Evolutionary conservation across 352 stramenopile species (phyloP).

Genomic region (Phytophthora hibernalis): DNA sequence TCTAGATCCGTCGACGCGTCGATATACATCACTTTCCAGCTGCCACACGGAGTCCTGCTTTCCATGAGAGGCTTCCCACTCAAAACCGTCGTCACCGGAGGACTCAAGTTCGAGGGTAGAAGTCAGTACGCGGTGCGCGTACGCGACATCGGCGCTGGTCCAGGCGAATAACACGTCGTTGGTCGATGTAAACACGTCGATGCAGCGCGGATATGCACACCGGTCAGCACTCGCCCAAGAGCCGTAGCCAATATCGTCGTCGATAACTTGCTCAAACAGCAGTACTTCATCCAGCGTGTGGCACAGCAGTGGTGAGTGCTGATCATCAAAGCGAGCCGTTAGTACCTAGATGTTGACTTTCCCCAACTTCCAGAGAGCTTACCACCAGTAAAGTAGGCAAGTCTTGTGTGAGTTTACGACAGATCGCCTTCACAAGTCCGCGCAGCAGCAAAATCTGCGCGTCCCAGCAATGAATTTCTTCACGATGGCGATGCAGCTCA

Average conservation of each 20-base stretch:
- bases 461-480: conserved; percentile 60
- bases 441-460: conserved; percentile 68
- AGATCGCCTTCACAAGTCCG: conserved; percentile 46
- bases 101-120: conserved; percentile 21
- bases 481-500: conserved; percentile 54
- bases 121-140: conserved; percentile 52
- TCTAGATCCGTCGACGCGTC: not conserved
- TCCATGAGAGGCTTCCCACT: not conserved
- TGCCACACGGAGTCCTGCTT: conserved; percentile 32
- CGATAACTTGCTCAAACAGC: conserved; percentile 71
- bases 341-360: not conserved
- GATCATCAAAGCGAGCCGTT: not conserved
- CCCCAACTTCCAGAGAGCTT: conserved; percentile 2
- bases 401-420: conserved; percentile 61
- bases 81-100: conserved; percentile 6
- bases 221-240: conserved; percentile 54
- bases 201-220: conserved; percentile 54
- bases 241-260: conserved; percentile 71
- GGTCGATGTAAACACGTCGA: conserved; percentile 68
- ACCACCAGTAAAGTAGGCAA: conserved; percentile 54
- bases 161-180: conserved; percentile 68
- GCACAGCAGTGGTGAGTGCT: conserved; percentile 63
- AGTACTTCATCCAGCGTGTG: conserved; percentile 80
- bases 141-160: conserved; percentile 67
- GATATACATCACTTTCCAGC: conserved; percentile 16